Evolutionary conservation across 1,284 basidiomycete species (phyloP), one percentile per base, ranked within the genome.

Genomic region (Grifola frondosa): DNA sequence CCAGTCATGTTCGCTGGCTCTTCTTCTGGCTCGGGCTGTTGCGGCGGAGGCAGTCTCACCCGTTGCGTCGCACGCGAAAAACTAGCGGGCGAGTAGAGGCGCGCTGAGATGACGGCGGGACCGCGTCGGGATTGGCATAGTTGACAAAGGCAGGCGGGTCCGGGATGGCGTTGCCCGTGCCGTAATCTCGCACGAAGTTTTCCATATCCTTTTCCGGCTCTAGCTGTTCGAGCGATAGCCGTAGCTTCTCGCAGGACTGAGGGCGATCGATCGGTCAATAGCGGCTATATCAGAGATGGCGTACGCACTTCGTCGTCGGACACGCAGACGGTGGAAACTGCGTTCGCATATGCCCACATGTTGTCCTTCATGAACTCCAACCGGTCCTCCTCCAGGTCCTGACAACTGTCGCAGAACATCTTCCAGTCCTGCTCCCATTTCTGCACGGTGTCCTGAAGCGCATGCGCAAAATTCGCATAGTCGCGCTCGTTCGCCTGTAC

Each of bases 351-450:
- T 23, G 85, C 83, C 96, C 96, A 99, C 63, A 97, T 77, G 54
- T 92, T 91, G 63, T 95, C 90, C 70, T 97, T 97, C 70, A 90
- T 85, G 60, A 97, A 91, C 50, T 94, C 91, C 61, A 97, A 71
- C 12, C 97, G 79, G 49, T 96, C 88, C 59, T 98, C 95, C 63
- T 99, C 96, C 34, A 97, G 65, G 68, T 99, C 96, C 68, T 99
- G 97, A 54, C 90, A 94, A 43, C 81, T 82, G 71, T 97, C 94
- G 61, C 91, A 94, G 66, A 94, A 97, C 6, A 70, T 69, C 65
- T 92, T 97, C 96, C 96, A 99, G 51, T 92, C 88, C 44, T 79
- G 74, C 62, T 97, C 94, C 96, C 96, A 99, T 61, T 89, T 88
- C 45, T 71, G 72, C 34, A 79, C 80, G 16, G 92, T 97, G 44